Base-by-base conservation (phyloP, 225 moss, liverwort and hornwort species). In the Neckera pumila region DNA sequence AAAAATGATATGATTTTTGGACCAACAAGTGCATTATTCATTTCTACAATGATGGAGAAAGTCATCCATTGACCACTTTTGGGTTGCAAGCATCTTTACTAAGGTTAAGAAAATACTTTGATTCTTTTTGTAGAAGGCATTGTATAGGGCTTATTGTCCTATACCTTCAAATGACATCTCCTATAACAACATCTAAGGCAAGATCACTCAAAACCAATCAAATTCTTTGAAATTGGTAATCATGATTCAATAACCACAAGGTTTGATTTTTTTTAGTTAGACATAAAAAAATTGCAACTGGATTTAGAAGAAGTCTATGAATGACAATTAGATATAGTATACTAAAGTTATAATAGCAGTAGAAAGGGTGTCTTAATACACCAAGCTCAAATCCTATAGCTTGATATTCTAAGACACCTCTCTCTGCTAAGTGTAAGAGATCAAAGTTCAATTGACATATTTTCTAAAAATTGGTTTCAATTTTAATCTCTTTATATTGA, bases 41-140 rank as follows among this genome's bases (percentile, higher is more conserved):
- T 36, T 36, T 20, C 6, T 36, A 6, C 6, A 36, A 11, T 36
- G 66, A 36, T 19, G 3, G 36, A 66, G 36, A 36, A 36, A 3
- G 5, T 20, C 11, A 11, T 20, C 36, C 20, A 66, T 66, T 2
- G 0, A 11, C 20, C 1, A 11, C 3, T 66, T 11, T 20, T 66
- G 0, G 5, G 2, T 2, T 36, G 2, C 19, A 36, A 47, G 1
- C 1, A 0, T 65, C 10, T 4, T 19, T 11, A 65, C 3, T 0
- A 36, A 0, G 19, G 10, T 65, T 36, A 65, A 36, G 11, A 65
- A 11, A 65, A 36, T 65, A 11, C 19, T 19, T 19, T 5, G 19
- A 65, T 65, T 36, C 3, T 36, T 36, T 31, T 36, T 65, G 65
- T 10, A 36, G 19, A 36, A 36, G 0, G 11, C 65, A 65, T 36